Conservation (phyloP, 331 rosid genomes). For the Malus hybrid region DNA sequence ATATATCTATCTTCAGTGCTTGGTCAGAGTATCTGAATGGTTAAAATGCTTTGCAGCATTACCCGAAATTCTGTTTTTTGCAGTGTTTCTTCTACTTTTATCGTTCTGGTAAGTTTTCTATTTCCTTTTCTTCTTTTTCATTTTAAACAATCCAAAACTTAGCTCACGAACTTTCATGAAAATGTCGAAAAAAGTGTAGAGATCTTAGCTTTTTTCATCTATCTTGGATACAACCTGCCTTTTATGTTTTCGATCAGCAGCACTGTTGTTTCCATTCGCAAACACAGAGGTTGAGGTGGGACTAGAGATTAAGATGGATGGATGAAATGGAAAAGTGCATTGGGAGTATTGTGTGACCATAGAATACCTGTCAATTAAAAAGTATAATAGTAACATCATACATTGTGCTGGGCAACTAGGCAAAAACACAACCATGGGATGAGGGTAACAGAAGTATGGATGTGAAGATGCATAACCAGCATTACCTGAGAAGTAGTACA, state of each 20-base stretch:
- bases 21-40: constrained; percentile 23
- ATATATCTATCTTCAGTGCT: constrained; percentile 7
- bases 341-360: not conserved
- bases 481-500: not conserved
- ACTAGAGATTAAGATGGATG: not conserved
- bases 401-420: too few relatives aligned
- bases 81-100: constrained; percentile 92
- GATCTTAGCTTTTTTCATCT: not conserved
- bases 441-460: not conserved
- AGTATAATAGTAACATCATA: not conserved
- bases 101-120: constrained; percentile 81
- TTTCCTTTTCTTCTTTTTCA: constrained; percentile 5
- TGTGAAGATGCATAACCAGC: not conserved
- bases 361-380: not conserved
- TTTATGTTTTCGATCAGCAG: not conserved
- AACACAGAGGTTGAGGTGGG: not conserved
- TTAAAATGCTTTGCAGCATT: constrained; percentile 62
- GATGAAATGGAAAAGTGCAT: not conserved
- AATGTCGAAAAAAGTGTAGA: not conserved
- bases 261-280: not conserved
- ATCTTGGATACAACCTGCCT: not conserved
- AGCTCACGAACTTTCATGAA: not conserved
- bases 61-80: constrained; percentile 79
- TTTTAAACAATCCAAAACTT: constrained; percentile 7
- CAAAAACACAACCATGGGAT: not conserved